Percentiles rank a stretch among this genome's conserved stretches.
These are phyloP conservation scores for Aspergillus sclerotioniger DNA, from an alignment of 495 filamentous ascomycete genomes.

Conservation along the genomic window DNA sequence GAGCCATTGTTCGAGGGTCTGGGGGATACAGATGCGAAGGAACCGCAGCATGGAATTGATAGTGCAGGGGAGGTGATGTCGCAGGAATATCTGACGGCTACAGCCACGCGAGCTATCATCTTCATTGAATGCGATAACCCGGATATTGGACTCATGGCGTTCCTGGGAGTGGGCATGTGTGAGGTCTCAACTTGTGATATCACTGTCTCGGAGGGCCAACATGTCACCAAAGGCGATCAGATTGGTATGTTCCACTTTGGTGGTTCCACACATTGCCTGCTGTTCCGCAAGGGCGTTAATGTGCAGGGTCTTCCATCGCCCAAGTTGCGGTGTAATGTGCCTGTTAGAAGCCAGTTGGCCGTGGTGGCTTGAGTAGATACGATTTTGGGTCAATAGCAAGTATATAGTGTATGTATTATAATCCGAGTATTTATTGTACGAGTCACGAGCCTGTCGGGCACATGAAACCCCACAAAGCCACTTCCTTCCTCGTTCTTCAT, in stretches of 20 bases:
- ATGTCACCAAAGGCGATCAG: slow-evolving; percentile 45
- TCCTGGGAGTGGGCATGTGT: slow-evolving; percentile 64
- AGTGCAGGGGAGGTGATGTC: slow-evolving; percentile 56
- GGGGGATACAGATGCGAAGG: slow-evolving; percentile 31
- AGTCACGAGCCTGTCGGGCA: background rate
- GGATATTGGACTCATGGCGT: slow-evolving; percentile 60
- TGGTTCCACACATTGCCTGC: slow-evolving; percentile 55
- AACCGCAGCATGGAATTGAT: slow-evolving; percentile 34
- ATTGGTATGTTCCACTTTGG: slow-evolving; percentile 46
- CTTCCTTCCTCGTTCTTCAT: no score
- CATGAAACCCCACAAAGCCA: background rate
- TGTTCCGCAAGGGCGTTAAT: slow-evolving; percentile 44
- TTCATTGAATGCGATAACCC: slow-evolving; percentile 65
- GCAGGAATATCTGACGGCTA: slow-evolving; percentile 54
- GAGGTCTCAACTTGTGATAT: slow-evolving; percentile 68
- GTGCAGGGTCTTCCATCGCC: slow-evolving; percentile 48
- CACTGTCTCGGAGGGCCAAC: slow-evolving; percentile 57
- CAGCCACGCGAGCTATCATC: slow-evolving; percentile 59
- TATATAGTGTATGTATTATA: no score
- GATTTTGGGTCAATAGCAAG: no score
- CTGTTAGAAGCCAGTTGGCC: slow-evolving; percentile 54
- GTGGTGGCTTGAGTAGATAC: slow-evolving; percentile 33
- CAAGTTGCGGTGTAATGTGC: slow-evolving; percentile 52
- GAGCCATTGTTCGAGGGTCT: slow-evolving; percentile 57
- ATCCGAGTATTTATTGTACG: no score